phyloP scores from a whole-genome alignment of 805 yeast species.

The Blastobotrys peoriensis region DNA sequence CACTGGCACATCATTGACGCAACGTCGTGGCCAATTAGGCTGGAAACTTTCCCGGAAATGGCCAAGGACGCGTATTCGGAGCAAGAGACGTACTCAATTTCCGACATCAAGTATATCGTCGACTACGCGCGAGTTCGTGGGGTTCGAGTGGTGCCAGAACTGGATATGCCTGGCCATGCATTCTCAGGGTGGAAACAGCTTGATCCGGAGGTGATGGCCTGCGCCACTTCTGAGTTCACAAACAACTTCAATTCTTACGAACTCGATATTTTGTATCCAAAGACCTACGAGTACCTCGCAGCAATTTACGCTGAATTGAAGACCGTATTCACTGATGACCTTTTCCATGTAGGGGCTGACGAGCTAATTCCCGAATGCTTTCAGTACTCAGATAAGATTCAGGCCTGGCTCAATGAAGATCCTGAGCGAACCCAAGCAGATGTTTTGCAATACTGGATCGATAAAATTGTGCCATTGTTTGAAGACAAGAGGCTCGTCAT shows the following conservation, averaged over 20 bases:
- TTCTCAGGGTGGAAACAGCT: slow-evolving; percentile 34
- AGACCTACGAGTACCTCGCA: slow-evolving; percentile 30
- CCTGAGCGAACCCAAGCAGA: not conserved
- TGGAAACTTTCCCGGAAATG: slow-evolving; percentile 34
- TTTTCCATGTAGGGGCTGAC: slow-evolving; percentile 38
- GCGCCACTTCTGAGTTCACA: slow-evolving; percentile 28
- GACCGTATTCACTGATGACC: slow-evolving; percentile 29
- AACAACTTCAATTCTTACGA: slow-evolving; percentile 33
- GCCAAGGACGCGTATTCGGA: slow-evolving; percentile 33
- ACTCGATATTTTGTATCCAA: slow-evolving; percentile 30
- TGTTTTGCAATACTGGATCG: slow-evolving; percentile 27
- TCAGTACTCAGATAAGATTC: slow-evolving; percentile 22
- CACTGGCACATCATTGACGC: slow-evolving; percentile 38
- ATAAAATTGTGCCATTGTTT: slow-evolving; percentile 32
- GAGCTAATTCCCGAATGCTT: slow-evolving; percentile 33
- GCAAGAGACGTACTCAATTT: slow-evolving; percentile 27
- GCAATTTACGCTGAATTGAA: slow-evolving; percentile 32
- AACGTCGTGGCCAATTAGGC: slow-evolving; percentile 35
- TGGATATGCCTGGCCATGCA: slow-evolving; percentile 38
- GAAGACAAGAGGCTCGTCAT: slow-evolving; percentile 29
- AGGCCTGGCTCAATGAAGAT: slow-evolving; percentile 11
- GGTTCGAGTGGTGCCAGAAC: slow-evolving; percentile 37
- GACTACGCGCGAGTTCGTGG: slow-evolving; percentile 32
- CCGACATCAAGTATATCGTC: slow-evolving; percentile 28
- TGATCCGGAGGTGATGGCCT: slow-evolving; percentile 29